These are phyloP conservation scores for Moesziomyces globuligerus DNA, from an alignment of 1,284 basidiomycete species.

Conservation along the genomic window DNA sequence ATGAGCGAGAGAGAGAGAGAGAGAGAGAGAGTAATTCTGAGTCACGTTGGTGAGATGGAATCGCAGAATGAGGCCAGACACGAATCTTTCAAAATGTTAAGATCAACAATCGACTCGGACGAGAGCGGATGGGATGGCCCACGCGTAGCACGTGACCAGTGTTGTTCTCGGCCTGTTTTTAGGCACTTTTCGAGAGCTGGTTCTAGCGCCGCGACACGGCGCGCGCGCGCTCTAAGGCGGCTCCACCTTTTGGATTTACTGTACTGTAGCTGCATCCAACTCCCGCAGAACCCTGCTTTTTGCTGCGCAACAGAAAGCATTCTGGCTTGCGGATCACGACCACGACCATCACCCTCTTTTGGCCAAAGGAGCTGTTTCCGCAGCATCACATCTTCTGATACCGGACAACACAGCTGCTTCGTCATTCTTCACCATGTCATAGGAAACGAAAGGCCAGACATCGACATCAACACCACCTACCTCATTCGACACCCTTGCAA, in stretches of 20 bases:
- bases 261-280: neutral
- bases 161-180: constrained; percentile 26
- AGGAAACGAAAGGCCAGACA: neutral
- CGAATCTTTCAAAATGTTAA: no score
- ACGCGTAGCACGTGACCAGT: constrained; percentile 38
- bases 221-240: constrained; percentile 15
- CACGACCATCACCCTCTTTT: neutral
- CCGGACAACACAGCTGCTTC: neutral
- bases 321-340: neutral
- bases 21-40: no score
- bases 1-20: no score
- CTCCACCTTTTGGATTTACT: neutral
- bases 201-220: neutral
- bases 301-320: no score
- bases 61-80: no score
- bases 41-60: no score
- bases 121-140: neutral
- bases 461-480: no score
- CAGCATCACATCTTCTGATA: neutral
- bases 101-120: neutral
- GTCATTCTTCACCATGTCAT: neutral
- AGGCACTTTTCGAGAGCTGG: neutral
- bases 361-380: no score
- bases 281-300: neutral
- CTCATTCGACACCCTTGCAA: neutral